These are phyloP conservation scores for Acorus calamus DNA, from an alignment of 106 monocot species.

Conservation along the genomic window DNA sequence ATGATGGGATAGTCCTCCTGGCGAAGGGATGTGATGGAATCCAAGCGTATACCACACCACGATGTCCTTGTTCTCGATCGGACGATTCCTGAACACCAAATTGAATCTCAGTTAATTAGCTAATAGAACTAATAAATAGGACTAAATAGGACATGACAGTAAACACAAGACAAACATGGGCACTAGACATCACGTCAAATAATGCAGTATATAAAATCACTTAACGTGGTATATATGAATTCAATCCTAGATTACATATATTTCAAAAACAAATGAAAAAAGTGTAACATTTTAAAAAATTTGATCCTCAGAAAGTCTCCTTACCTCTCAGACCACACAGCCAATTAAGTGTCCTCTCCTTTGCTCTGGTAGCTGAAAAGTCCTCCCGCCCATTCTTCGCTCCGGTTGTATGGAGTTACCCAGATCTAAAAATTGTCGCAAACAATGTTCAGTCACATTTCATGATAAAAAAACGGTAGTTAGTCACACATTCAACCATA, in stretches of 20 bases:
- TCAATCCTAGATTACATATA: not conserved
- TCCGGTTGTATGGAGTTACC: conserved; percentile 72
- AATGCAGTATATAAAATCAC: too few relatives aligned
- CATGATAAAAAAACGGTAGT: too few relatives aligned
- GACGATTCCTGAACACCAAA: conserved; percentile 2
- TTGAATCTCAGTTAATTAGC: not conserved
- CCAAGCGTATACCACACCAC: conserved; percentile 15
- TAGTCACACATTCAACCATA: too few relatives aligned
- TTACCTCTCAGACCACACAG: conserved; percentile 67
- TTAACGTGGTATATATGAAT: not conserved
- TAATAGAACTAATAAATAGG: not conserved
- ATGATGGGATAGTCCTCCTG: conserved; percentile 12
- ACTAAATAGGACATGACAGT: too few relatives aligned
- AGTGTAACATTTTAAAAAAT: not conserved
- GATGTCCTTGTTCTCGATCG: conserved; percentile 10
- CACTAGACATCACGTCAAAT: too few relatives aligned
- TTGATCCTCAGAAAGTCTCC: too few relatives aligned
- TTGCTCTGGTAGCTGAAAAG: conserved; percentile 63
- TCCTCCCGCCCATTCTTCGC: conserved; percentile 77
- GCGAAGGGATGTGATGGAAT: conserved; percentile 13
- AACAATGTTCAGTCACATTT: too few relatives aligned
- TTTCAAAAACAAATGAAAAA: not conserved
- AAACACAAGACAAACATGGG: too few relatives aligned
- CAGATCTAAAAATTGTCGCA: conserved; percentile 33
- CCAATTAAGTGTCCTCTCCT: conserved; percentile 77